These are phyloP conservation scores for Gymnopus androsaceus DNA, from an alignment of 1,284 basidiomycete genomes.

Conservation along the genomic window DNA sequence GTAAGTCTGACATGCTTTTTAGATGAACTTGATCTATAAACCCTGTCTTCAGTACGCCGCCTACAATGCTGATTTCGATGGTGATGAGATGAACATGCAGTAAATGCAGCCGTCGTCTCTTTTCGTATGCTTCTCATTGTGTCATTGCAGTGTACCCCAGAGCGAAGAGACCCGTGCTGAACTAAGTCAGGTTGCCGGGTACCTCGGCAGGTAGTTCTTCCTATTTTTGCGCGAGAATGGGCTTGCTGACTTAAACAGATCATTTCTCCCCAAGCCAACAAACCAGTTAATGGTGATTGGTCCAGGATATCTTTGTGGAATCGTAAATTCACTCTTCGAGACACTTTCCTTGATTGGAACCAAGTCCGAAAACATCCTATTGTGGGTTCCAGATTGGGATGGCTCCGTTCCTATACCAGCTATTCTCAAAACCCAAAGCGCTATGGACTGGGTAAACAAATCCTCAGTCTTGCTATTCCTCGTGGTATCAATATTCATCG, in stretches of 20 bases:
- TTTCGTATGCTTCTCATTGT: conserved; percentile 9
- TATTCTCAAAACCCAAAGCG: conserved; percentile 96
- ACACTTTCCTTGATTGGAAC: conserved; percentile 91
- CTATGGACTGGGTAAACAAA: conserved; percentile 97
- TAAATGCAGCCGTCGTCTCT: conserved; percentile 45
- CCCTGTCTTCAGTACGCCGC: conserved; percentile 63
- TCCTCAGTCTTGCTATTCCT: conserved; percentile 91
- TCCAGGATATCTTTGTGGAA: conserved; percentile 99
- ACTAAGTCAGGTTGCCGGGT: conserved; percentile 97
- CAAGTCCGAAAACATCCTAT: conserved; percentile 95
- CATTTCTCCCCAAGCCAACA: conserved; percentile 98
- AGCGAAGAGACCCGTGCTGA: conserved; percentile 99
- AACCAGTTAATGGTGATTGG: conserved; percentile 99
- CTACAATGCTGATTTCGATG: conserved; percentile 99
- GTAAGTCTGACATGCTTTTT: conserved; percentile 50
- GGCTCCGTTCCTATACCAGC: conserved; percentile 90
- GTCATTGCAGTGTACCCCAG: conserved; percentile 80
- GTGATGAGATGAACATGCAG: conserved; percentile 99
- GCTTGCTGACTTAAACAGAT: conserved; percentile 56
- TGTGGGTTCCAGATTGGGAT: conserved; percentile 99
- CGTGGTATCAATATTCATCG: conserved; percentile 94
- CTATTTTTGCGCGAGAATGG: not conserved
- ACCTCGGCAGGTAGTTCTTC: conserved; percentile 76
- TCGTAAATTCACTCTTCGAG: conserved; percentile 97
- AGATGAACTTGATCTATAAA: conserved; percentile 23